Evolutionary conservation across 805 yeast species (phyloP), one percentile per base, ranked within the genome.

Genomic region (Monosporozyma unispora): DNA sequence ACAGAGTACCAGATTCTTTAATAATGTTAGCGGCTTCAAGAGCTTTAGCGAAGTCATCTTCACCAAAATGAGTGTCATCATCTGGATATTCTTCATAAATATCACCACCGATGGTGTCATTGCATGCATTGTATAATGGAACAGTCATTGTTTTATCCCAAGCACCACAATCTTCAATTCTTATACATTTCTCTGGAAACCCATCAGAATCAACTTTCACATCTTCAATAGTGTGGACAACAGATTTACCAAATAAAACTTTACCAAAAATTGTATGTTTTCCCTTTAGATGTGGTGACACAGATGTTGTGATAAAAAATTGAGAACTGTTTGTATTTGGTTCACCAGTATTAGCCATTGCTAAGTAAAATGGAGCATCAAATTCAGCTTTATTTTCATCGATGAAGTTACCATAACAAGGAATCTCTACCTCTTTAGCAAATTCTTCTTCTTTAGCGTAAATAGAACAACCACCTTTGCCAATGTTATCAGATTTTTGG

Each of bases 251-350:
- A 56, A 71, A 73, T 7, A 71, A 57, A 10, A 88, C 89, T 50
- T 69, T 70, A 1, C 96, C 96, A 66, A 89, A 84, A 2, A 87
- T 80, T 0, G 90, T 72, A 60, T 87, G 90, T 56, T 82, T 84
- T 0, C 87, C 87, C 41, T 76, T 78, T 50, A 89, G 68, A 65
- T 88, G 96, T 1, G 87, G 83, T 8, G 82, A 76, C 1, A 87
- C 77, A 48, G 72, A 76, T 0, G 89, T 81, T 10, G 82, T 78
- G 41, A 86, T 81, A 59, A 85, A 85, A 60, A 85, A 84, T 59
- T 83, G 90, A 0, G 87, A 77, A 19, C 76, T 72, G 54, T 82
- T 82, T 11, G 81, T 63, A 49, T 75, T 57, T 21, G 66, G 57
- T 7, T 57, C 38, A 4, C 81, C 84, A 18, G 70, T 64, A 56